These are phyloP conservation scores for Daldinia decipiens DNA, from an alignment of 495 filamentous ascomycete species.

Conservation along the genomic window DNA sequence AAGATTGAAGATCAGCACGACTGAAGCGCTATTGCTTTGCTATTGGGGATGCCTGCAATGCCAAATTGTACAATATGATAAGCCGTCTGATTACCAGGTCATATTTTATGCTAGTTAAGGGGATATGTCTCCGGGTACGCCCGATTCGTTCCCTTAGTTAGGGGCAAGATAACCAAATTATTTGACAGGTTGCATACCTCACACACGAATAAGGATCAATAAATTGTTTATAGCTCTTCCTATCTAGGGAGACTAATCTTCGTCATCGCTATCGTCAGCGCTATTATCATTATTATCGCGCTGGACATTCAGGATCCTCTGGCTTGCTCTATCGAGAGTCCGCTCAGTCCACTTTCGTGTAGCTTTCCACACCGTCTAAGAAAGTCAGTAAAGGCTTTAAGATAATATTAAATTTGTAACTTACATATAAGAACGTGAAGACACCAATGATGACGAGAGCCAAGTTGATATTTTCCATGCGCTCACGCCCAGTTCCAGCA, in stretches of 20 bases:
- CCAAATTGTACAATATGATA: background rate
- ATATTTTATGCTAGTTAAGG: background rate
- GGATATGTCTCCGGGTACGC: too few species aligned
- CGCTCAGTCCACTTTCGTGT: constrained; percentile 75
- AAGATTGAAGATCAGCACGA: background rate
- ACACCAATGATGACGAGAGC: constrained; percentile 81
- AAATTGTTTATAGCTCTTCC: constrained; percentile 9
- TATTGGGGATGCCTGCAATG: background rate
- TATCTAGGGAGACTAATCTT: constrained; percentile 26
- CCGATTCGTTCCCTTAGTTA: too few species aligned
- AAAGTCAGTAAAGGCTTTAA: constrained; percentile 39
- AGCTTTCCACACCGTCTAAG: constrained; percentile 80
- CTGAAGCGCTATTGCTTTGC: background rate
- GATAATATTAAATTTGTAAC: constrained; percentile 44
- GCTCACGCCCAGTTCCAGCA: constrained; percentile 73
- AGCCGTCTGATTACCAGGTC: background rate
- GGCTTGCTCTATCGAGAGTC: constrained; percentile 77
- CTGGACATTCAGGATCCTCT: constrained; percentile 83
- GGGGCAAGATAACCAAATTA: too few species aligned
- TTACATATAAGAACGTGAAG: constrained; percentile 82
- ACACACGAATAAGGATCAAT: too few species aligned
- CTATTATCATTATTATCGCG: constrained; percentile 77
- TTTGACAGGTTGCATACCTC: too few species aligned
- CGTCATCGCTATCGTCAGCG: constrained; percentile 66
- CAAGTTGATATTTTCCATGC: constrained; percentile 79